Evolutionary conservation across 805 yeast species (phyloP).

Genomic region (Saturnispora galanensis): DNA sequence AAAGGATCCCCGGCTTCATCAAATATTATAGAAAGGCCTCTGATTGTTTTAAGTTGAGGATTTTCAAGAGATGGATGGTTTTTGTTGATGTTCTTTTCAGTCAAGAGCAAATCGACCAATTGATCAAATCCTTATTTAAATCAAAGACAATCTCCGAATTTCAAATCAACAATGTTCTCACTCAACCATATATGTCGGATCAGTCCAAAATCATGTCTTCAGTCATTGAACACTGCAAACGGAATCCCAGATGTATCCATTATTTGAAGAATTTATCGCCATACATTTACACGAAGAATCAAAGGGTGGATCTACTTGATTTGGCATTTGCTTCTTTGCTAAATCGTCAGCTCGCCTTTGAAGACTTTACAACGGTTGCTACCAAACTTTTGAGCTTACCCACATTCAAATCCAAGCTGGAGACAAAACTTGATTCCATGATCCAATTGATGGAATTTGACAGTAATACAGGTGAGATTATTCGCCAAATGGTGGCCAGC

Average conservation of each 20-base stretch:
- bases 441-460: constrained; percentile 10
- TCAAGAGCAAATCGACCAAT: constrained; percentile 18
- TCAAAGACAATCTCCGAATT: constrained; percentile 12
- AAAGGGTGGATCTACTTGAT: constrained; percentile 25
- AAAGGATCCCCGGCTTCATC: constrained; percentile 20
- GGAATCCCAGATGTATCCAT: neutral
- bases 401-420: constrained; percentile 44
- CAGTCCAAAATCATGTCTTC: constrained; percentile 30
- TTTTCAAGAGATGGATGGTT: constrained; percentile 50
- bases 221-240: constrained; percentile 12
- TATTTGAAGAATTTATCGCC: constrained; percentile 32
- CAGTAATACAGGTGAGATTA: constrained; percentile 19
- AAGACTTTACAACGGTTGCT: neutral
- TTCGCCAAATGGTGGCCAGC: constrained; percentile 30
- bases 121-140: constrained; percentile 26
- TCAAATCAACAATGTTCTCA: constrained; percentile 20
- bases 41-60: constrained; percentile 13
- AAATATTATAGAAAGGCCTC: constrained; percentile 15
- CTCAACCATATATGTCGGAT: constrained; percentile 38
- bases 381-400: constrained; percentile 38
- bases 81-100: constrained; percentile 31
- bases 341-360: constrained; percentile 15
- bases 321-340: constrained; percentile 11
- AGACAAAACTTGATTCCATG: constrained; percentile 21
- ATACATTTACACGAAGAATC: constrained; percentile 34